These are phyloP conservation scores for Tetrahymena elliotti DNA, from an alignment of 73 alveolate species.

Conservation along the genomic window DNA sequence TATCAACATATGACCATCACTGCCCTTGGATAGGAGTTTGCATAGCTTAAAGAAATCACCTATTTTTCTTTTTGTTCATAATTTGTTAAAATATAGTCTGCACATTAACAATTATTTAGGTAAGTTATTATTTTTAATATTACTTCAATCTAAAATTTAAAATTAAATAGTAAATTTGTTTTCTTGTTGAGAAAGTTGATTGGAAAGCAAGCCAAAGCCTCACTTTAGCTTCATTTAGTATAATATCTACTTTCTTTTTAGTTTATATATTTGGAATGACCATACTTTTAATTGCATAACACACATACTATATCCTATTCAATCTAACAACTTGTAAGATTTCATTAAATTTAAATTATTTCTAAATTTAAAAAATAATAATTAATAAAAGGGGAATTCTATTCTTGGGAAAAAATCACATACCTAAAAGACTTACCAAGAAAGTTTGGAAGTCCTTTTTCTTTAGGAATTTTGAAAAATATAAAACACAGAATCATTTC, in stretches of 20 bases:
- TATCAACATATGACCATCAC: slow-evolving; percentile 60
- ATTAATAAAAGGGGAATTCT: slow-evolving; percentile 29
- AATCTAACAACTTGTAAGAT: background rate
- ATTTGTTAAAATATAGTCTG: background rate
- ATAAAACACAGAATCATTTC: background rate
- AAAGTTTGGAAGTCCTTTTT: slow-evolving; percentile 42
- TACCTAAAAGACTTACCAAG: slow-evolving; percentile 44
- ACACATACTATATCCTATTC: background rate
- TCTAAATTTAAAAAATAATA: background rate
- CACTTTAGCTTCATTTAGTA: background rate
- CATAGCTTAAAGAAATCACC: slow-evolving; percentile 53
- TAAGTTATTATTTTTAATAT: background rate
- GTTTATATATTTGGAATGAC: background rate
- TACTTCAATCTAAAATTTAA: background rate
- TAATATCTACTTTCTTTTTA: background rate
- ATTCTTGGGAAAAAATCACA: slow-evolving; percentile 38
- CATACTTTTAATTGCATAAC: background rate
- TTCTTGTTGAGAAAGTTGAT: background rate
- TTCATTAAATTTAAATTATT: background rate
- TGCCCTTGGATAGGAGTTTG: slow-evolving; percentile 63
- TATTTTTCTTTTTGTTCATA: slow-evolving; percentile 42
- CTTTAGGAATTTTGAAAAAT: slow-evolving; percentile 21
- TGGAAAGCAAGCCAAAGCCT: background rate
- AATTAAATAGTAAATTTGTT: background rate
- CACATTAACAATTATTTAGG: background rate